These are phyloP conservation scores for Microbotryomycetes sp. DNA, from an alignment of 1,284 basidiomycete genomes.

Conservation along the genomic window DNA sequence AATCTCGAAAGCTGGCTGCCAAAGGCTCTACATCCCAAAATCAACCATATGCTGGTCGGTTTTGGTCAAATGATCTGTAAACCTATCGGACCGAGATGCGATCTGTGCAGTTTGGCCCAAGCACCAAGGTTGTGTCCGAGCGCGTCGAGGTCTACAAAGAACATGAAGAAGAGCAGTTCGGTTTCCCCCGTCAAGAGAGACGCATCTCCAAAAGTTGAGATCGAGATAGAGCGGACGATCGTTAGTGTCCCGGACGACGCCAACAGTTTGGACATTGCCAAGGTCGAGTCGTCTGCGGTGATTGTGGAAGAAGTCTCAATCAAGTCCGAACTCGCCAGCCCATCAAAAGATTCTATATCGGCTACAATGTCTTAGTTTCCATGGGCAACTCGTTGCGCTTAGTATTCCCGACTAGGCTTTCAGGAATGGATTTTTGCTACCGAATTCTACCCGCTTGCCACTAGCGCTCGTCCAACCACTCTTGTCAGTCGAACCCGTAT, in stretches of 20 bases:
- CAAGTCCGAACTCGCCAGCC: neutral
- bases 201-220: constrained; percentile 4
- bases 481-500: neutral
- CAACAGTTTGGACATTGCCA: too few species aligned
- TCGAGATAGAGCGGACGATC: constrained; percentile 9
- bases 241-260: too few species aligned
- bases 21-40: constrained; percentile 63
- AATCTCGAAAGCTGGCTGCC: constrained; percentile 91
- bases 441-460: neutral
- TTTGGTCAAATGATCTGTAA: constrained; percentile 85
- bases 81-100: constrained; percentile 74
- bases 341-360: neutral
- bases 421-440: neutral
- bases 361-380: neutral
- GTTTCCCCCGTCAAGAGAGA: too few species aligned
- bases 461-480: neutral
- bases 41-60: constrained; percentile 82
- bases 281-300: too few species aligned
- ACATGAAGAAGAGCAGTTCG: constrained; percentile 19
- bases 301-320: neutral
- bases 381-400: too few species aligned
- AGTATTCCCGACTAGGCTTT: too few species aligned
- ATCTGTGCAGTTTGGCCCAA: constrained; percentile 52
- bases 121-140: constrained; percentile 43
- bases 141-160: constrained; percentile 23